Evolutionary conservation across 2,329 filamentous ascomycete species (phyloP), one percentile per base, ranked within the genome.

Genomic region (Phialemonium atrogriseum): DNA sequence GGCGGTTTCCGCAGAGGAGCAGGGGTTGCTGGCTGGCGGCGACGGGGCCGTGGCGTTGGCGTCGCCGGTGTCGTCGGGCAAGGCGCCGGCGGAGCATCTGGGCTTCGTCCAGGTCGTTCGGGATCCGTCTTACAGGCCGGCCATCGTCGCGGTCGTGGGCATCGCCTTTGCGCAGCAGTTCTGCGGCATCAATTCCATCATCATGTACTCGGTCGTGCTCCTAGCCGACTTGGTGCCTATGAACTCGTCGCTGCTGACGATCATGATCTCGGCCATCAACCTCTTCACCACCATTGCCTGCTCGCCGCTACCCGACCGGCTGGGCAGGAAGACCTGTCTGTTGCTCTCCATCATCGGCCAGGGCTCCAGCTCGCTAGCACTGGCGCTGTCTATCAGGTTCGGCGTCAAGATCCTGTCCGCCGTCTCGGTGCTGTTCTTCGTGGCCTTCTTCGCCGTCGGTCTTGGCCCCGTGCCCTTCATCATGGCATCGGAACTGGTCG

Each of bases 121-220:
- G 15, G 74, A 89, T 44, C 69, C 78, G 0, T 61, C 73, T 7
- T 83, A 84, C 47, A 73, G 80, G 4, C 79, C 77, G 0, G 82
- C 82, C 32, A 79, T 93, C 33, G 68, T 91, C 37, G 86, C 88
- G 5, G 84, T 94, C 4, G 72, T 94, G 10, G 87, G 85, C 1
- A 80, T 94, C 44, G 95, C 96, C 88, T 70, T 88, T 36, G 81
- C 84, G 1, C 91, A 96, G 54, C 91, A 98, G 55, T 68, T 95
- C 22, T 89, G 84, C 36, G 89, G 86, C 27, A 89, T 96, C 62
- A 96, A 98, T 70, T 89, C 83, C 36, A 89, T 96, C 50, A 83
- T 96, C 59, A 95, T 98, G 88, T 98, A 98, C 58, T 94, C 88
- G 3, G 91, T 96, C 5, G 87, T 84, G 1, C 76, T 98, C 1